Base-by-base conservation (phyloP, 805 yeast genomes). In the Candida maltosa region DNA sequence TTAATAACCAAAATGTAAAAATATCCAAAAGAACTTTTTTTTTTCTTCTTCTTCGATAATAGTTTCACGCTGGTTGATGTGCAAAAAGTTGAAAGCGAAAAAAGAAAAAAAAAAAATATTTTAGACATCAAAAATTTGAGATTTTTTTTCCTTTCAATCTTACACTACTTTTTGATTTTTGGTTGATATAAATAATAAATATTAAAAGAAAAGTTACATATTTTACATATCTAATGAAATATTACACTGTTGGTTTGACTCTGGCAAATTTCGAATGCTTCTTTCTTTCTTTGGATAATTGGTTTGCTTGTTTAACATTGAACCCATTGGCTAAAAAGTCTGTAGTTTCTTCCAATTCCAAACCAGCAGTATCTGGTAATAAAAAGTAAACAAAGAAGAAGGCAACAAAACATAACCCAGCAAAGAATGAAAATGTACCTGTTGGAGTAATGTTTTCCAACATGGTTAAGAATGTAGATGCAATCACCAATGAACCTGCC, bases 401-500 rank as follows among this genome's bases (percentile, higher is more conserved):
- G 1, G 97, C 79, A 2, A 87, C 47, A 9, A 76, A 68, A 52
- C 93, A 78, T 36, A 93, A 70, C 1, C 78, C 95, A 2, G 95
- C 96, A 57, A 88, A 91, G 46, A 91, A 76, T 1, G 89, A 78
- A 62, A 91, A 91, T 0, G 97, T 91, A 17, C 97, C 97, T 0
- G 96, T 78, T 28, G 97, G 97, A 1, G 97, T 87, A 44, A 93
- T 87, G 47, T 79, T 84, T 55, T 86, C 77, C 65, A 93, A 73
- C 97, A 91, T 88, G 19, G 97, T 91, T 59, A 93, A 73, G 64
- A 89, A 91, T 0, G 96, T 85, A 2, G 96, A 76, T 1, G 97
- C 86, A 55, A 93, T 87, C 27, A 86, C 83, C 49, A 91, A 68
- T 16, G 96, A 87, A 34, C 97, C 97, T 5, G 87, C 78, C 98